Evolutionary conservation across 2,329 filamentous ascomycete species (phyloP).

Genomic region (Fusarium veterinarium): DNA sequence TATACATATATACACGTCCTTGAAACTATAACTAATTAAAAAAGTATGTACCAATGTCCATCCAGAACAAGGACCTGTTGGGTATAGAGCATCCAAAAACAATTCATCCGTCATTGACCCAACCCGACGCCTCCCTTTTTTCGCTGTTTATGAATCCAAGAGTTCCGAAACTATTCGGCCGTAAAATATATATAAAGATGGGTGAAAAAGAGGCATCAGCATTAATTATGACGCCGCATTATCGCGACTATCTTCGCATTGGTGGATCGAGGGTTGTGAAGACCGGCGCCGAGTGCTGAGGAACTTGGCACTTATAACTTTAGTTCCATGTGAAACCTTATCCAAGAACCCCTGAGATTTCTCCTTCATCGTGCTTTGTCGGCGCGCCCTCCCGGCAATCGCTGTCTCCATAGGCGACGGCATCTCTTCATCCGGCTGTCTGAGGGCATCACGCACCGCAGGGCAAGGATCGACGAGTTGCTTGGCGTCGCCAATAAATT

Average conservation of each 20-base stretch:
- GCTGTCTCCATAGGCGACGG: slow-evolving; percentile 31
- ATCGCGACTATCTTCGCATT: slow-evolving; percentile 43
- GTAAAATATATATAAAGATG: slow-evolving; percentile 19
- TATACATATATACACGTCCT: slow-evolving; percentile 18
- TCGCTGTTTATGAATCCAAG: slow-evolving; percentile 32
- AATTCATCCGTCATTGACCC: slow-evolving; percentile 33
- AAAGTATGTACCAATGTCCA: slow-evolving; percentile 40
- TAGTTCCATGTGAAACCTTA: slow-evolving; percentile 42
- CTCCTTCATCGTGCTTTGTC: slow-evolving; percentile 25
- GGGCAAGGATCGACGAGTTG: slow-evolving; percentile 54
- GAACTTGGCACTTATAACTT: slow-evolving; percentile 42
- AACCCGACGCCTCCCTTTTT: slow-evolving; percentile 34
- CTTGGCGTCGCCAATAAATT: slow-evolving; percentile 59
- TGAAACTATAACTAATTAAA: slow-evolving; percentile 2
- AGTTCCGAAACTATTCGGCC: slow-evolving; percentile 16
- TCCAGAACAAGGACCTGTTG: slow-evolving; percentile 24
- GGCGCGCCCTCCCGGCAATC: slow-evolving; percentile 26
- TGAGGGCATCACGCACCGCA: slow-evolving; percentile 33
- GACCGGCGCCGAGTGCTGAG: slow-evolving; percentile 45
- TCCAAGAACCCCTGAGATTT: slow-evolving; percentile 39
- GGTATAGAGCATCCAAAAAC: slow-evolving; percentile 40
- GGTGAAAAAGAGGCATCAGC: slow-evolving; percentile 23
- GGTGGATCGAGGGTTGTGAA: slow-evolving; percentile 48
- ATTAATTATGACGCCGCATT: slow-evolving; percentile 31
- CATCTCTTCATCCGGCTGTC: slow-evolving; percentile 36